Conservation (phyloP, 208 protist genomes). For the Balamuthia mandrillaris region DNA sequence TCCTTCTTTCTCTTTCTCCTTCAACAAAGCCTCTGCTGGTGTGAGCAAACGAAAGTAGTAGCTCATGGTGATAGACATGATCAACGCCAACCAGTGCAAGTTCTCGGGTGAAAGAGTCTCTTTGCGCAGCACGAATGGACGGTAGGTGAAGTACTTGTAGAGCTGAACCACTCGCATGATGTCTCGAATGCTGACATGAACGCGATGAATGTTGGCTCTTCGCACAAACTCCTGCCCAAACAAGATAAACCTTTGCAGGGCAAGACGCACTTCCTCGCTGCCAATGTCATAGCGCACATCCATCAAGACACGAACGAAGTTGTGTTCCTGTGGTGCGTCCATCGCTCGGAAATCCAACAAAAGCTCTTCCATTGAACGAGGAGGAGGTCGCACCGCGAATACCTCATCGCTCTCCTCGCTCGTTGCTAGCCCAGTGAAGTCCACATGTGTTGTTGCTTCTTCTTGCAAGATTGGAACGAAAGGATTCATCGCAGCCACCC, state of each 20-base stretch:
- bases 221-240: conserved; percentile 26
- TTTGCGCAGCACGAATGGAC: background rate
- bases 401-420: background rate
- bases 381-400: conserved; percentile 37
- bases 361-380: conserved; percentile 40
- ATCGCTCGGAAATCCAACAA: conserved; percentile 47
- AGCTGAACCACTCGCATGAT: conserved; percentile 44
- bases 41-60: conserved; percentile 46
- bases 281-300: background rate
- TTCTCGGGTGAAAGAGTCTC: background rate
- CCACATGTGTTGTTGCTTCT: background rate
- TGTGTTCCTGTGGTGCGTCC: conserved; percentile 16
- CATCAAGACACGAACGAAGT: conserved; percentile 34
- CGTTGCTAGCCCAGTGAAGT: background rate
- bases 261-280: background rate
- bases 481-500: conserved; percentile 63
- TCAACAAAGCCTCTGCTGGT: too few species aligned
- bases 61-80: conserved; percentile 14
- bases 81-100: background rate
- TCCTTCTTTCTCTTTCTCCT: background rate
- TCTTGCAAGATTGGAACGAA: background rate
- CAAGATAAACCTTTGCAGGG: background rate
- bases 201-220: background rate
- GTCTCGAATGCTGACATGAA: conserved; percentile 57
- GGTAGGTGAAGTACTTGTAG: conserved; percentile 56